Base-by-base conservation (phyloP, 805 yeast species). In the Metschnikowia sp. region DNA sequence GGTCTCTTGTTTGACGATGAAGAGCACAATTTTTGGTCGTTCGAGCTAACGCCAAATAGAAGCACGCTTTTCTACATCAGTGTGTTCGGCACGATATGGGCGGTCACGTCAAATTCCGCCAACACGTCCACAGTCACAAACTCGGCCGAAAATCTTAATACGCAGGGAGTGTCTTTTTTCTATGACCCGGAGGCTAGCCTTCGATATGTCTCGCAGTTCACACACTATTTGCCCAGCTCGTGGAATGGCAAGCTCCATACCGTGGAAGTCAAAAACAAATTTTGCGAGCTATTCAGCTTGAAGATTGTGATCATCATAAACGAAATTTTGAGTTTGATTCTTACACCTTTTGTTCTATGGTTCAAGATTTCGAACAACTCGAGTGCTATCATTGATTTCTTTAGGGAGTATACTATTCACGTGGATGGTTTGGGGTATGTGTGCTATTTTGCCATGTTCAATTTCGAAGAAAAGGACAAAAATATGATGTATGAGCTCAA, bases 371-470 rank as follows among this genome's bases (percentile, higher is more conserved):
- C 97, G 3, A 76, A 77, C 42, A 76, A 82, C 26, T 73, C 92
- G 11, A 91, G 86, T 29, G 75, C 81, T 28, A 86, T 94, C 39
- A 79, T 94, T 31, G 98, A 94, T 61, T 94, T 94, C 60, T 88
- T 92, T 64, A 71, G 98, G 47, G 97, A 92, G 49, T 85, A 81
- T 55, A 83, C 96, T 10, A 83, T 90, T 10, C 94, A 92, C 63
- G 88, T 91, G 40, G 97, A 91, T 68, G 98, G 97, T 0, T 71
- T 94, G 36, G 99, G 99, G 0, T 86, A 91, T 60, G 96, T 94
- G 34, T 92, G 98, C 61, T 84, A 88, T 30, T 89, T 84, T 74
- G 98, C 98, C 2, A 88, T 88, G 83, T 94, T 94, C 67, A 85
- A 88, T 55, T 81, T 86, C 52, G 90, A 84, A 51, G 81, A 80